phyloP scores from a whole-genome alignment of 2,329 filamentous ascomycete species.

The Diaporthe sp. region DNA sequence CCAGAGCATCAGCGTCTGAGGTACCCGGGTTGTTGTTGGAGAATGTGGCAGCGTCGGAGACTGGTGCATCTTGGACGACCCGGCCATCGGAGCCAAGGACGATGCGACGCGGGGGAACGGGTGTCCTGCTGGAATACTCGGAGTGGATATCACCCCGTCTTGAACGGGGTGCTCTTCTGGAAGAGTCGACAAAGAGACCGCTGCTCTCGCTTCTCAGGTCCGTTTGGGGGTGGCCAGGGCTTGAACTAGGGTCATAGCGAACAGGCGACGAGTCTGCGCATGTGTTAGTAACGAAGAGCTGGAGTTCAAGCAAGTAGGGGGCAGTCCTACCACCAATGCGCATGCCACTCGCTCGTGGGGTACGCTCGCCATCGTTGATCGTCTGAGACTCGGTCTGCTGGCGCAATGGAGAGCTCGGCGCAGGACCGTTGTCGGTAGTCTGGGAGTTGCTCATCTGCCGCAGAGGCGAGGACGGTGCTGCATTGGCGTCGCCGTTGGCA shows the following conservation, averaged over 20 bases:
- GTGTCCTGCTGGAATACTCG: slow-evolving; percentile 73
- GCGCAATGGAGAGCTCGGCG: slow-evolving; percentile 70
- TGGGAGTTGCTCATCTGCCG: slow-evolving; percentile 70
- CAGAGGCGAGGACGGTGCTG: slow-evolving; percentile 64
- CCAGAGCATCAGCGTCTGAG: slow-evolving; percentile 90
- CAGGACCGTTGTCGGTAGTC: slow-evolving; percentile 57
- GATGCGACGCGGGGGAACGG: slow-evolving; percentile 65
- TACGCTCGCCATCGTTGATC: slow-evolving; percentile 71
- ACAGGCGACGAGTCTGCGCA: slow-evolving; percentile 89
- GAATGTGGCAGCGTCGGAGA: slow-evolving; percentile 72
- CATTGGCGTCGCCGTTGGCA: slow-evolving; percentile 49
- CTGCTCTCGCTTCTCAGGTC: slow-evolving; percentile 87
- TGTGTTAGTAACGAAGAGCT: slow-evolving; percentile 9
- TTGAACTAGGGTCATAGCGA: slow-evolving; percentile 90
- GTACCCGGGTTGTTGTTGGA: slow-evolving; percentile 81
- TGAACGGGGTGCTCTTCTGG: slow-evolving; percentile 54
- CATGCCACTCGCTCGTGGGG: slow-evolving; percentile 75
- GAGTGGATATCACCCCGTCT: slow-evolving; percentile 89
- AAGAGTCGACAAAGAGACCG: slow-evolving; percentile 82
- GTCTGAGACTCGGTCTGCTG: slow-evolving; percentile 71
- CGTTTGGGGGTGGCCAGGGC: slow-evolving; percentile 79
- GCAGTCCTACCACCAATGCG: slow-evolving; percentile 71
- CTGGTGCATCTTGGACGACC: slow-evolving; percentile 66
- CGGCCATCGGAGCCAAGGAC: slow-evolving; percentile 71
- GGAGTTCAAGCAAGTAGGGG: no score